phyloP scores from a whole-genome alignment of 2,329 filamentous ascomycete genomes.

The Aspergillus uvarum region DNA sequence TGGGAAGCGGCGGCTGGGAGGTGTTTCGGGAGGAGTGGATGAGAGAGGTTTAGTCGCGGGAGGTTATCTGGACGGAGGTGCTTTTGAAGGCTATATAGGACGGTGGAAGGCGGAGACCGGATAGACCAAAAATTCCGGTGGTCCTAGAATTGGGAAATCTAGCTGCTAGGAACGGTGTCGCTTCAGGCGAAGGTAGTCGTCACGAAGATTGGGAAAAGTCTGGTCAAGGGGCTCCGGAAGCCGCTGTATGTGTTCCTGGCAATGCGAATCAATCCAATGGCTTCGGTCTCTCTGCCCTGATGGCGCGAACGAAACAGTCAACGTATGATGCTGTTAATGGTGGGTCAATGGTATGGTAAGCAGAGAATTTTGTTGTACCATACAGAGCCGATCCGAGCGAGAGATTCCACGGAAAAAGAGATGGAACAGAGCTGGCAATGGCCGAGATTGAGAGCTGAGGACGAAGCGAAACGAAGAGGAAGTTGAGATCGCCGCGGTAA shows the following conservation, averaged over 20 bases:
- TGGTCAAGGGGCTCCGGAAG: background rate
- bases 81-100: background rate
- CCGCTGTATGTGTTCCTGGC: background rate
- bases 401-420: background rate
- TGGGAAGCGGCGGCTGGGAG: too few species aligned
- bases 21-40: too few species aligned
- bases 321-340: background rate
- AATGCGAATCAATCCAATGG: background rate
- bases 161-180: background rate
- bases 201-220: background rate
- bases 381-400: background rate
- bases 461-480: background rate
- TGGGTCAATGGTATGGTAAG: background rate
- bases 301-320: background rate
- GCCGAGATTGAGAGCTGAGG: constrained; percentile 3
- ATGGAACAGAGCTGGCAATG: background rate
- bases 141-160: background rate
- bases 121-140: background rate
- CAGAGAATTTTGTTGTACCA: background rate
- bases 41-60: background rate
- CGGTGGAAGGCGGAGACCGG: background rate
- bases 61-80: background rate
- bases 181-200: background rate
- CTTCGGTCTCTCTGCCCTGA: background rate
- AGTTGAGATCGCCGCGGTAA: constrained; percentile 9